Evolutionary conservation across 805 yeast genomes (phyloP), one percentile per base, ranked within the genome.

Genomic region (Sugiyamaella qingdaonensis): DNA sequence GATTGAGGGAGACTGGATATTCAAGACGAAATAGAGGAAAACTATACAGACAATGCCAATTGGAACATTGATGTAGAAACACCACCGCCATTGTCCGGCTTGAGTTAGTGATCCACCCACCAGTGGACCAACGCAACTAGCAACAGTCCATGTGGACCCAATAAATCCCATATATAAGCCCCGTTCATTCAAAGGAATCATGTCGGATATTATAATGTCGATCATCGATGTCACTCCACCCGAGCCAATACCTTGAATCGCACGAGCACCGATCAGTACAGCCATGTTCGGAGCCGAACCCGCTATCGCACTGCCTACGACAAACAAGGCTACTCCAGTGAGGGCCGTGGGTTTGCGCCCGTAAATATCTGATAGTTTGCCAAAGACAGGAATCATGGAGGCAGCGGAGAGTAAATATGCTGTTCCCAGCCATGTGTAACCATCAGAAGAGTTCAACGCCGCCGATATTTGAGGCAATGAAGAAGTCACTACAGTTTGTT

Each of bases 251-350:
- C 94, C 89, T 16, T 85, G 77, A 27, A 82, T 65, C 48, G 84
- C 80, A 73, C 95, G 79, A 27, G 88, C 90, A 56, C 84, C 70
- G 51, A 86, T 79, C 54, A 87, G 81, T 65, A 56, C 85, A 88
- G 48, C 85, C 88, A 58, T 81, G 68, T 49, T 65, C 62, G 65
- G 65, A 56, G 63, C 57, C 55, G 45, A 53, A 34, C 67, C 77
- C 66, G 61, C 74, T 74, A 24, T 87, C 14, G 78, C 58, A 10
- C 85, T 78, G 63, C 90, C 90, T 41, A 82, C 52, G 36, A 78
- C 74, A 58, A 84, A 78, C 51, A 82, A 70, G 21, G 69, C 19
- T 39, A 81, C 73, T 32, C 89, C 89, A 18, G 69, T 35, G 16
- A 80, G 65, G 48, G 84, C 78, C 55, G 80, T 65, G 27, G 78